A percentile compares a stretch with the other conserved stretches of the same genome.
phyloP scores from a whole-genome alignment of 176 grass and related monocot genomes.

The Carex littledalei region DNA sequence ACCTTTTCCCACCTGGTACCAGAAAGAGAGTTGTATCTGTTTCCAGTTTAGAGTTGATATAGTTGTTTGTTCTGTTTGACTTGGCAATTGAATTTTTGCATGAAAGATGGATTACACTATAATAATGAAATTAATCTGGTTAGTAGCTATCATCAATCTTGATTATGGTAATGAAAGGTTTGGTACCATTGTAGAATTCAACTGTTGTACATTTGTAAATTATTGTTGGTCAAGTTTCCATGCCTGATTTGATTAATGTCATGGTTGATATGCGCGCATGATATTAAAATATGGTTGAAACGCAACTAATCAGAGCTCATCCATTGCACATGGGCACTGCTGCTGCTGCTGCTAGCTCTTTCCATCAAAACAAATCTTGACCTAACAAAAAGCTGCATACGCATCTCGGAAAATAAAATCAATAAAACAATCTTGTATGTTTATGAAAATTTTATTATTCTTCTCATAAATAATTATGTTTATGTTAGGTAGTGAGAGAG shows the following conservation, averaged over 20 bases:
- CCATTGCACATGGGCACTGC: not conserved
- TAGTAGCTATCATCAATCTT: not conserved
- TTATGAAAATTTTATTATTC: not conserved
- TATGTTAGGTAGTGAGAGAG: not conserved
- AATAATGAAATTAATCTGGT: not conserved
- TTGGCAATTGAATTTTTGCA: not conserved
- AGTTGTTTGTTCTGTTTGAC: not conserved
- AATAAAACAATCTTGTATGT: not conserved
- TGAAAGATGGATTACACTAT: not conserved
- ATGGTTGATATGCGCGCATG: not conserved
- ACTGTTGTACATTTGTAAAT: not conserved
- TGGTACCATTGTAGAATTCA: not conserved
- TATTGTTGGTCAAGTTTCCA: not conserved
- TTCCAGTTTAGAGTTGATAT: not conserved
- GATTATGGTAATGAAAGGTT: not conserved
- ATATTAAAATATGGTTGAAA: constrained; percentile 1
- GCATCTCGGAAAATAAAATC: not conserved
- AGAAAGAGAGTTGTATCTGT: not conserved
- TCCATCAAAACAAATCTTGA: not conserved
- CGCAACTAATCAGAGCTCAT: not conserved
- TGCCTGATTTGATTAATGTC: not conserved
- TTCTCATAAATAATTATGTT: not conserved
- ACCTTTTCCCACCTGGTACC: not conserved
- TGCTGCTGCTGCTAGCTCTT: not conserved
- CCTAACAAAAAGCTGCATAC: not conserved